These are phyloP conservation scores for Pyracantha coccinea DNA, from an alignment of 331 rosid genomes.

Conservation along the genomic window DNA sequence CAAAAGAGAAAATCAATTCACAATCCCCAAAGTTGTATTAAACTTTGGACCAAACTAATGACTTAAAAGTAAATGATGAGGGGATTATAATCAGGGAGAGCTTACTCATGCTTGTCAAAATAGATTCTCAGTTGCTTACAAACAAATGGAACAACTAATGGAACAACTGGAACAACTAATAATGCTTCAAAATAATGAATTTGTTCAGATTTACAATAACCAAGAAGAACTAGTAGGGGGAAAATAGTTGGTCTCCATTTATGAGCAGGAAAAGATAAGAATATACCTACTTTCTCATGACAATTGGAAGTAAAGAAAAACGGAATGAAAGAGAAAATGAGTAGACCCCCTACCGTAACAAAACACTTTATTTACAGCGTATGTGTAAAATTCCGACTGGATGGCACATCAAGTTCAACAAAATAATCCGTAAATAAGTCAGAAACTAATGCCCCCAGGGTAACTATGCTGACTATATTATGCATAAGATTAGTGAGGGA, in stretches of 20 bases:
- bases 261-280: background rate
- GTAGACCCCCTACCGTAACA: background rate
- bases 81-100: background rate
- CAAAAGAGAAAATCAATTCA: background rate
- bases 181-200: background rate
- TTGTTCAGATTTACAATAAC: background rate
- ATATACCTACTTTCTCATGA: background rate
- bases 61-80: background rate
- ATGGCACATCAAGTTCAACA: background rate
- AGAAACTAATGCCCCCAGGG: background rate
- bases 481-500: constrained; percentile 7
- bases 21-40: background rate
- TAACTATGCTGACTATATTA: background rate
- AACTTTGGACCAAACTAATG: background rate
- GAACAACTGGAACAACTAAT: background rate
- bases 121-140: background rate
- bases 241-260: background rate
- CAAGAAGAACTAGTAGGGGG: background rate
- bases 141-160: background rate
- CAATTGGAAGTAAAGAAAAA: background rate
- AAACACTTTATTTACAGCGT: background rate
- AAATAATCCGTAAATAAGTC: background rate
- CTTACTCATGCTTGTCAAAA: background rate
- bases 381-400: background rate
- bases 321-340: background rate